Evolutionary conservation across 2,329 filamentous ascomycete genomes (phyloP).

Genomic region (Remersonia thermophila): DNA sequence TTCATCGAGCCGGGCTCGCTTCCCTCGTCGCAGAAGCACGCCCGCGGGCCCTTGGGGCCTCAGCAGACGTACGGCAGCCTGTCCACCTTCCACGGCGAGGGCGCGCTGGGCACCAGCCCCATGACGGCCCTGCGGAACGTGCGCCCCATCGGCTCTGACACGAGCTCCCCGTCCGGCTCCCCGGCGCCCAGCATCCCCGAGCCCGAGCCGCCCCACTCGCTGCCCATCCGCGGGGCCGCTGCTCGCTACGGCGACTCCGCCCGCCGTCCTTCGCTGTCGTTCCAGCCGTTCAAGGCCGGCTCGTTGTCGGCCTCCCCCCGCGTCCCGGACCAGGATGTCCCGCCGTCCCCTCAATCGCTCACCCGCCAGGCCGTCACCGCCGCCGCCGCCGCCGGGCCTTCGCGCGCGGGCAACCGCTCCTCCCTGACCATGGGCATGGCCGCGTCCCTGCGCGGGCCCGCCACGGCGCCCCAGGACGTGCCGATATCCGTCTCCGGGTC

Average conservation of each 20-base stretch:
- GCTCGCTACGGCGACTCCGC: constrained; percentile 22
- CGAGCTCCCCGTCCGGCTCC: constrained; percentile 46
- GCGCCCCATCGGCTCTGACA: constrained; percentile 47
- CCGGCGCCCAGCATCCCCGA: constrained; percentile 32
- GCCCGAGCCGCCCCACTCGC: constrained; percentile 35
- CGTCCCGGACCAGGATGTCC: constrained; percentile 36
- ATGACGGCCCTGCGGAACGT: constrained; percentile 70
- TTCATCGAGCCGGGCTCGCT: constrained; percentile 59
- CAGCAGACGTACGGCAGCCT: constrained; percentile 80
- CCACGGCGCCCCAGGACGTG: constrained; percentile 54
- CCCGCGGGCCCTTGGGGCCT: constrained; percentile 40
- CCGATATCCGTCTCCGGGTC: constrained; percentile 56
- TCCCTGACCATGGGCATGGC: constrained; percentile 67
- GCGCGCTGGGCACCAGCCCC: constrained; percentile 67
- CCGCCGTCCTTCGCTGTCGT: constrained; percentile 72
- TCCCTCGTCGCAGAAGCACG: constrained; percentile 49
- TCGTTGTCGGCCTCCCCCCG: constrained; percentile 81
- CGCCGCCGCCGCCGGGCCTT: constrained; percentile 23
- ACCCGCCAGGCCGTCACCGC: constrained; percentile 32
- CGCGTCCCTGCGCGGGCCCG: constrained; percentile 55
- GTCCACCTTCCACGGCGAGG: constrained; percentile 79
- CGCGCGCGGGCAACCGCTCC: constrained; percentile 54
- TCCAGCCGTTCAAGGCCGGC: constrained; percentile 92
- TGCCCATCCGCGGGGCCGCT: constrained; percentile 34
- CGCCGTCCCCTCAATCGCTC: constrained; percentile 43